Evolutionary conservation across 805 yeast genomes (phyloP).

Genomic region (Ogataea paraovalis): DNA sequence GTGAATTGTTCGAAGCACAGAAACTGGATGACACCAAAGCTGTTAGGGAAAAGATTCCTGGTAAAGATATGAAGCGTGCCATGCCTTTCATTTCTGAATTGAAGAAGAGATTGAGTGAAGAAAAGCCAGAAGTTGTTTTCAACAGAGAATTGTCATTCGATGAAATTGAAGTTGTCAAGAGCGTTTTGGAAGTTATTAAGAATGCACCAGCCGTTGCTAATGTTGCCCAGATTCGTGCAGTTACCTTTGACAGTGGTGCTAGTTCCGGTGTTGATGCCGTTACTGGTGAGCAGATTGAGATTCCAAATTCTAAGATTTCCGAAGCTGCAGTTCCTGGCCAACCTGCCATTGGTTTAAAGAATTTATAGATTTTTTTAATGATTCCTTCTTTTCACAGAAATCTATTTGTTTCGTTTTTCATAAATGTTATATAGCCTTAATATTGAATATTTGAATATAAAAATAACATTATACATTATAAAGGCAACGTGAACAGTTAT

Average conservation of each 20-base stretch:
- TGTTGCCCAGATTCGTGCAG: slow-evolving; percentile 54
- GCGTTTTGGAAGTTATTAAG: slow-evolving; percentile 51
- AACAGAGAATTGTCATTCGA: slow-evolving; percentile 82
- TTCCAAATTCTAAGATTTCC: slow-evolving; percentile 63
- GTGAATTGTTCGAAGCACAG: slow-evolving; percentile 65
- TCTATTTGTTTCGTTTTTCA: neutral
- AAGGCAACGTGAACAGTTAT: too few relatives aligned
- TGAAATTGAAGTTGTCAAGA: slow-evolving; percentile 64
- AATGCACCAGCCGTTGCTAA: slow-evolving; percentile 59
- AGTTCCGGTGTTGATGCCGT: slow-evolving; percentile 58
- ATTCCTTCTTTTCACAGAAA: neutral
- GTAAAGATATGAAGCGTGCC: slow-evolving; percentile 93
- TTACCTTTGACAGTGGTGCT: slow-evolving; percentile 62
- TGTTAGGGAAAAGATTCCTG: slow-evolving; percentile 59
- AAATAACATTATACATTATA: neutral
- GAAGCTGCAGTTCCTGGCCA: slow-evolving; percentile 89
- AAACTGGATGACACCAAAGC: slow-evolving; percentile 60
- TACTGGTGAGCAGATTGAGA: slow-evolving; percentile 66
- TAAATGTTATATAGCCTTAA: neutral
- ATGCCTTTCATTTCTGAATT: slow-evolving; percentile 93
- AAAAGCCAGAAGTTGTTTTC: slow-evolving; percentile 74
- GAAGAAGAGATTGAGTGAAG: slow-evolving; percentile 72
- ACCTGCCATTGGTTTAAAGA: slow-evolving; percentile 80
- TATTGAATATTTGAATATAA: neutral
- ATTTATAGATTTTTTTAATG: slow-evolving; percentile 33